Evolutionary conservation across 805 yeast genomes (phyloP).

Genomic region (Schizosaccharomyces japonicus): DNA sequence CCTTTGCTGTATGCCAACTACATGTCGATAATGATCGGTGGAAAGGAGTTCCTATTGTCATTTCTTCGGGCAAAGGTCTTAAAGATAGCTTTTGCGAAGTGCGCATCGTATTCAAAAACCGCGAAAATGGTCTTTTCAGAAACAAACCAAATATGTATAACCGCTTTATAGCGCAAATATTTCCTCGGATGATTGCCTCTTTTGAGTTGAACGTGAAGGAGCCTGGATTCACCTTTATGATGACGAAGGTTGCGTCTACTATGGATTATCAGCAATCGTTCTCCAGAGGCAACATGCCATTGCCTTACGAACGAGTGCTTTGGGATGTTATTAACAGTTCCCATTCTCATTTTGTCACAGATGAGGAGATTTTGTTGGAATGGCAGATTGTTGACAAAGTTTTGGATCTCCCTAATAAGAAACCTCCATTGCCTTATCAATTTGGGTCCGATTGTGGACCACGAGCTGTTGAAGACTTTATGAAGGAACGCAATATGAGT

Average conservation of each 20-base stretch:
- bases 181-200: constrained; percentile 86
- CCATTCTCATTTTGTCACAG: constrained; percentile 93
- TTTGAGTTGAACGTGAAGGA: constrained; percentile 77
- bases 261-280: constrained; percentile 63
- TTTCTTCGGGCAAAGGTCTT: constrained; percentile 94
- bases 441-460: background rate
- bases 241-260: constrained; percentile 74
- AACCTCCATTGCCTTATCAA: background rate
- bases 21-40: constrained; percentile 79
- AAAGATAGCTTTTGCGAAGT: constrained; percentile 88
- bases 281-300: constrained; percentile 81
- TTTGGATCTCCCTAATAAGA: background rate
- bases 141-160: constrained; percentile 46
- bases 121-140: constrained; percentile 58
- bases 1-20: constrained; percentile 67
- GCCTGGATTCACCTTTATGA: constrained; percentile 70
- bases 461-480: background rate
- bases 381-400: constrained; percentile 34
- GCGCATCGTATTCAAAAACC: constrained; percentile 61
- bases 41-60: constrained; percentile 91
- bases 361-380: constrained; percentile 81
- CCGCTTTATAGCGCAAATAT: constrained; percentile 81
- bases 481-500: background rate
- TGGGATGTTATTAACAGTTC: constrained; percentile 76
- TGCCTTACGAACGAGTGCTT: constrained; percentile 88